These are phyloP conservation scores for Epithemia pelagica DNA, from an alignment of 108 stramenopile genomes.

Conservation along the genomic window DNA sequence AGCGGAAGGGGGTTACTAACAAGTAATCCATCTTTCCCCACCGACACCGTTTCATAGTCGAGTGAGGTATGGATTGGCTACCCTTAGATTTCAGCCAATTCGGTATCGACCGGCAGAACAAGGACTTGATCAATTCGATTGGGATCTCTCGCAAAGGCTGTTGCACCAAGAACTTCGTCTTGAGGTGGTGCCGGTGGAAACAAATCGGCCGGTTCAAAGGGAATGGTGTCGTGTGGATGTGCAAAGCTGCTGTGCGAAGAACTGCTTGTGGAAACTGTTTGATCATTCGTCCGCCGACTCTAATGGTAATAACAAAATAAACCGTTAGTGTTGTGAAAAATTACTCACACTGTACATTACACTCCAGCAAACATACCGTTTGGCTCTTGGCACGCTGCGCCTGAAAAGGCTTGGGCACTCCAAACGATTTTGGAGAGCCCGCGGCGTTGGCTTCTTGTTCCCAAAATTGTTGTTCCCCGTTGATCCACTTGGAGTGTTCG, in stretches of 20 bases:
- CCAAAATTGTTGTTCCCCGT: background rate
- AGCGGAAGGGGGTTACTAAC: too few species aligned
- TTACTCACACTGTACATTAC: too few species aligned
- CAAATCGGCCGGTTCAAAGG: constrained; percentile 7
- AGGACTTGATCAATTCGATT: constrained; percentile 15
- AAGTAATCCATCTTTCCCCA: too few species aligned
- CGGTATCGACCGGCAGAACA: constrained; percentile 5
- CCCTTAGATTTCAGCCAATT: constrained; percentile 20
- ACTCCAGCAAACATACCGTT: background rate
- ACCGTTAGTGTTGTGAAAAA: too few species aligned
- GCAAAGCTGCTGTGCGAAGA: background rate
- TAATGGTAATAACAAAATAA: too few species aligned
- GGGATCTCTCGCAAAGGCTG: constrained; percentile 5
- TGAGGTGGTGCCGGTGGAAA: constrained; percentile 3
- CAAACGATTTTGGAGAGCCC: background rate
- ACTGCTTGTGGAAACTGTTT: constrained; percentile 5
- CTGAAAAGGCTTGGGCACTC: background rate
- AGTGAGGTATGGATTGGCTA: too few species aligned
- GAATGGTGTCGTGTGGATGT: constrained; percentile 17
- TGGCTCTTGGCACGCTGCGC: background rate
- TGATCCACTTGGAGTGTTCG: constrained; percentile 4
- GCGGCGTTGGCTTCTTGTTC: background rate
- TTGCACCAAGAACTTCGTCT: background rate
- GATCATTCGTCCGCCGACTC: background rate
- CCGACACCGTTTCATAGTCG: too few species aligned